A percentile compares a stretch with the other conserved stretches of the same genome.
phyloP scores from a whole-genome alignment of 768 basidiomycete genomes.

The Lepiota subincarnata region DNA sequence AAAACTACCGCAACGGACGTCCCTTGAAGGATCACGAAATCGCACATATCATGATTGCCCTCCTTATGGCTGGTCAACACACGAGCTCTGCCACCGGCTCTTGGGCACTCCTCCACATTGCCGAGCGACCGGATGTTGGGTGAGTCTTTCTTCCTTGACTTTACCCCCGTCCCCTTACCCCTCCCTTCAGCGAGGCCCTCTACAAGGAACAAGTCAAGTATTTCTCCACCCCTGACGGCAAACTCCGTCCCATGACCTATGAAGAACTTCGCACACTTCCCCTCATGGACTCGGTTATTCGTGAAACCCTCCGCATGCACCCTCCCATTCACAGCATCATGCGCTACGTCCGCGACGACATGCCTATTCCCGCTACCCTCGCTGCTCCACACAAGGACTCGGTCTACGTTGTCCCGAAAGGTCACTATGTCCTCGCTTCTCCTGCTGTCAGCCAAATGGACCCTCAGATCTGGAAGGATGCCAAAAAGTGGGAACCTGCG shows the following conservation, averaged over 20 bases:
- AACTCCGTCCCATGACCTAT: slow-evolving; percentile 73
- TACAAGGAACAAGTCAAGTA: slow-evolving; percentile 87
- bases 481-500: slow-evolving; percentile 68
- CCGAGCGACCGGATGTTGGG: slow-evolving; percentile 69
- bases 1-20: slow-evolving; percentile 80
- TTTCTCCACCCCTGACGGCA: slow-evolving; percentile 78
- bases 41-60: slow-evolving; percentile 97
- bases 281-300: slow-evolving; percentile 82
- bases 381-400: slow-evolving; percentile 70
- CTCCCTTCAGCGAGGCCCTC: slow-evolving; percentile 59
- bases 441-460: slow-evolving; percentile 89
- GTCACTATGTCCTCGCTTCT: slow-evolving; percentile 84
- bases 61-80: slow-evolving; percentile 99
- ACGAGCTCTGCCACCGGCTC: slow-evolving; percentile 91
- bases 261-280: slow-evolving; percentile 84
- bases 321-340: slow-evolving; percentile 95
- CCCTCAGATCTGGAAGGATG: slow-evolving; percentile 73
- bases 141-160: slow-evolving; percentile 30
- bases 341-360: slow-evolving; percentile 86
- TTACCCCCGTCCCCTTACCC: slow-evolving; percentile 3
- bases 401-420: slow-evolving; percentile 84
- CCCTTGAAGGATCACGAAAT: slow-evolving; percentile 84
- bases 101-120: slow-evolving; percentile 88
- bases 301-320: slow-evolving; percentile 90
- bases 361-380: slow-evolving; percentile 76